These are phyloP conservation scores for Emergomyces orientalis DNA, from an alignment of 2,329 filamentous ascomycete species.

Conservation along the genomic window DNA sequence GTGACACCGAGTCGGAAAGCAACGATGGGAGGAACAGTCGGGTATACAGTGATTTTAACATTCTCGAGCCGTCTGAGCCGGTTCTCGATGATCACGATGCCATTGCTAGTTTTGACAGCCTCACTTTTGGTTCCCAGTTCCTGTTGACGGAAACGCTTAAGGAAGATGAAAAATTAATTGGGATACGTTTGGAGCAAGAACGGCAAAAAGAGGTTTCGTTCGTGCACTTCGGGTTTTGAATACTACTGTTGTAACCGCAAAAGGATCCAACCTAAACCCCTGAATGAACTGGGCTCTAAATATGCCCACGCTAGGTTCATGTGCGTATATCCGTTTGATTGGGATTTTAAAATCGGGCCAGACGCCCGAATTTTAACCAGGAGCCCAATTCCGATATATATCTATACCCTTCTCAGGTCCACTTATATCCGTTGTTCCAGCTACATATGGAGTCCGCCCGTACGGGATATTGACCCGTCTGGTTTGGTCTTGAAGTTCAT, in stretches of 20 bases:
- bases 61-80: conserved; percentile 15
- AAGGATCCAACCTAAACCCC: neutral
- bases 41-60: conserved; percentile 22
- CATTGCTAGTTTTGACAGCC: conserved; percentile 15
- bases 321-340: neutral
- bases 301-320: neutral
- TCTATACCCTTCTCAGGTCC: neutral
- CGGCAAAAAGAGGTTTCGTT: conserved; percentile 18
- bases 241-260: neutral
- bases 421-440: neutral
- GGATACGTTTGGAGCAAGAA: conserved; percentile 16
- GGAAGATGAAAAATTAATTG: conserved; percentile 16
- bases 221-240: conserved; percentile 12
- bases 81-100: conserved; percentile 18
- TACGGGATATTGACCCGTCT: neutral
- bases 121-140: conserved; percentile 9
- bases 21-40: conserved; percentile 8
- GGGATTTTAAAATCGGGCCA: neutral
- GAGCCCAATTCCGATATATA: neutral
- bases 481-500: neutral
- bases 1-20: conserved; percentile 11
- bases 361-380: neutral
- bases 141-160: conserved; percentile 3
- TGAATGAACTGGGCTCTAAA: neutral
- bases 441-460: neutral